A percentile compares a stretch with the other conserved stretches of the same genome.
Conservation (phyloP, 768 basidiomycete species). For the Amanita inopinata region DNA sequence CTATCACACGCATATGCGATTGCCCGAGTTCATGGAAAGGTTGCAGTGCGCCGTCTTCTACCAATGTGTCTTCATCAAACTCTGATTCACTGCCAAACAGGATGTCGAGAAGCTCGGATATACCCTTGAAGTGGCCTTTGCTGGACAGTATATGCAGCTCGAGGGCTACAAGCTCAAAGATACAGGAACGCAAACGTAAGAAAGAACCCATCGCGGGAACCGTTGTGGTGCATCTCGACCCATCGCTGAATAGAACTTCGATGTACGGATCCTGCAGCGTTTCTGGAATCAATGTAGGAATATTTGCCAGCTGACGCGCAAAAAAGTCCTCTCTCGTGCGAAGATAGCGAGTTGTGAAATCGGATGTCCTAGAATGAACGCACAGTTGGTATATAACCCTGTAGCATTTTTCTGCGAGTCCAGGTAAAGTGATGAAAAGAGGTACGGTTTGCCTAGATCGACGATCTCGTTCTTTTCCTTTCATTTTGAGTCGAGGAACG, state of each 20-base stretch:
- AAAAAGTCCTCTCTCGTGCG: slow-evolving; percentile 87
- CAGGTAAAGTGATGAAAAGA: slow-evolving; percentile 56
- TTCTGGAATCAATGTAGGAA: slow-evolving; percentile 58
- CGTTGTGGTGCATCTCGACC: slow-evolving; percentile 57
- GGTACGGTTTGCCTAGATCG: slow-evolving; percentile 31
- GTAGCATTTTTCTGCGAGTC: slow-evolving; percentile 79
- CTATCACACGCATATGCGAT: slow-evolving; percentile 77
- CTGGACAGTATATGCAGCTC: slow-evolving; percentile 82
- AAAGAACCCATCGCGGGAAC: slow-evolving; percentile 63
- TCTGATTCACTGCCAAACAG: slow-evolving; percentile 62
- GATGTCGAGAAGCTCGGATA: slow-evolving; percentile 67
- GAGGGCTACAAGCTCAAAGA: slow-evolving; percentile 78
- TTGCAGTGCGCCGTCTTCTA: slow-evolving; percentile 24
- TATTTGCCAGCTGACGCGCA: slow-evolving; percentile 67
- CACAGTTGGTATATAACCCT: slow-evolving; percentile 79
- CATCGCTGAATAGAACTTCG: slow-evolving; percentile 63
- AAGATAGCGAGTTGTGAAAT: slow-evolving; percentile 75
- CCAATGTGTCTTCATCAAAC: slow-evolving; percentile 35
- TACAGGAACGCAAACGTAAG: slow-evolving; percentile 73
- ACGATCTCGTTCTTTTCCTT: slow-evolving; percentile 28
- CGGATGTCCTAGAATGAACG: slow-evolving; percentile 75
- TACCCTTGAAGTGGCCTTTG: slow-evolving; percentile 65
- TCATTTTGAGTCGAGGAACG: slow-evolving; percentile 45
- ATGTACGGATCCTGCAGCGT: slow-evolving; percentile 39
- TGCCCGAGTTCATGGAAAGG: slow-evolving; percentile 71